These are phyloP conservation scores for Cucurbita moschata DNA, from an alignment of 306 rosid genomes.

Conservation along the genomic window DNA sequence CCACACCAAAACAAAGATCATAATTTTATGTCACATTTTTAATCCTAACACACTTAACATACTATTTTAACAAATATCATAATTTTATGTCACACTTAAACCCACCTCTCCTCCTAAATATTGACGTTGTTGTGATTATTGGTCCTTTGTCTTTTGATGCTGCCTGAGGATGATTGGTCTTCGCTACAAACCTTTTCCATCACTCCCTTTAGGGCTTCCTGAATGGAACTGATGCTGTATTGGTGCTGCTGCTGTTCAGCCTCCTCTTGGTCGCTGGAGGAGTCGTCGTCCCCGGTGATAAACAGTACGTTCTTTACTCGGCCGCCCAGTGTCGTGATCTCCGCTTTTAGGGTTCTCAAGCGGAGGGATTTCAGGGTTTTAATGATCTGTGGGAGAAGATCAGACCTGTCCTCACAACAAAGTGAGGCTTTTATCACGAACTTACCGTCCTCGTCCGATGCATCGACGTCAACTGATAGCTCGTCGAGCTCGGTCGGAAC, in stretches of 20 bases:
- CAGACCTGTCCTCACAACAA: constrained; percentile 80
- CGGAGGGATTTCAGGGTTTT: constrained; percentile 49
- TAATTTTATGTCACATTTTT: neutral
- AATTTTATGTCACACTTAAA: neutral
- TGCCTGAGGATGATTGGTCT: constrained; percentile 44
- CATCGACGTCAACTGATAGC: constrained; percentile 56
- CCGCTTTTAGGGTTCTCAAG: constrained; percentile 64
- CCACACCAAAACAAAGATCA: neutral
- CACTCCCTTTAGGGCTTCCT: constrained; percentile 71
- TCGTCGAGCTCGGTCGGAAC: constrained; percentile 72
- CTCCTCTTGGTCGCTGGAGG: constrained; percentile 9
- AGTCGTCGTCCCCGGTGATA: constrained; percentile 49
- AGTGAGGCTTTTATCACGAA: constrained; percentile 65
- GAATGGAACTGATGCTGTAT: constrained; percentile 51
- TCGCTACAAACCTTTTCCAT: constrained; percentile 60
- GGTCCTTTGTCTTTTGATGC: constrained; percentile 76
- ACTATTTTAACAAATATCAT: neutral
- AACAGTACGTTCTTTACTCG: constrained; percentile 70
- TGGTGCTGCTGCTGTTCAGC: constrained; percentile 18
- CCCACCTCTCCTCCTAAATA: constrained; percentile 31
- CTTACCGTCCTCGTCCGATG: constrained; percentile 54
- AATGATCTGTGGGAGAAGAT: constrained; percentile 70
- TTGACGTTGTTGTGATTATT: constrained; percentile 25
- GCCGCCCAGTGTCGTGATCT: constrained; percentile 65
- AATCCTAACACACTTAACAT: too few relatives aligned